Conservation (phyloP, 345 rosid species). For the Linum trigynum region DNA sequence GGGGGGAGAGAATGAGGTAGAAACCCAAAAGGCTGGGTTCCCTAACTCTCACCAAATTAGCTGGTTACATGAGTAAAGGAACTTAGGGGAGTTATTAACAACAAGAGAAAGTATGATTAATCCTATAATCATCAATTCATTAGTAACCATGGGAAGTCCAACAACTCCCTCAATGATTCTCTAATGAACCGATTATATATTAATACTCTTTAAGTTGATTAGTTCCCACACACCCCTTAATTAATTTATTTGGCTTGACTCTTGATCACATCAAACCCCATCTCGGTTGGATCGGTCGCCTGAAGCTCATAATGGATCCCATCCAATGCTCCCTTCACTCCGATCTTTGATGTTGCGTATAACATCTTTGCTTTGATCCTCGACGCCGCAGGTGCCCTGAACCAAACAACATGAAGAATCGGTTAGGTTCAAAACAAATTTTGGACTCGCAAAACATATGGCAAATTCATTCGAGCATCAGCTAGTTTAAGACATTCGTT, state of each 20-base stretch:
- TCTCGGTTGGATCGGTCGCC: constrained; percentile 91
- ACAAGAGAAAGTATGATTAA: no score
- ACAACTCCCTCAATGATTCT: no score
- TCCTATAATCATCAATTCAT: not conserved
- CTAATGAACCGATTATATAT: not conserved
- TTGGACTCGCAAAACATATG: no score
- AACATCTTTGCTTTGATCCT: constrained; percentile 78
- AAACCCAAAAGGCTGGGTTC: no score
- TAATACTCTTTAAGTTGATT: not conserved
- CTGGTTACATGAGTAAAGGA: not conserved
- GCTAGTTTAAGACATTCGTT: no score
- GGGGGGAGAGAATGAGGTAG: no score
- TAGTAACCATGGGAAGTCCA: no score
- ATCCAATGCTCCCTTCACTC: constrained; percentile 74
- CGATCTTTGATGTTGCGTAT: constrained; percentile 84
- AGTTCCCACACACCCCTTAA: not conserved
- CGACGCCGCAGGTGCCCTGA: constrained; percentile 80
- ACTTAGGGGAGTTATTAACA: not conserved
- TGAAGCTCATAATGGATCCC: constrained; percentile 91
- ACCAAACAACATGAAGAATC: not conserved
- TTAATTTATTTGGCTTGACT: constrained; percentile 58
- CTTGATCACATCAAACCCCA: constrained; percentile 82
- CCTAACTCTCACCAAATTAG: not conserved
- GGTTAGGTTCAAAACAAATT: not conserved
- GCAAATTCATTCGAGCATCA: no score